phyloP scores from a whole-genome alignment of 2,329 filamentous ascomycete genomes.

The Fonsecaea erecta region DNA sequence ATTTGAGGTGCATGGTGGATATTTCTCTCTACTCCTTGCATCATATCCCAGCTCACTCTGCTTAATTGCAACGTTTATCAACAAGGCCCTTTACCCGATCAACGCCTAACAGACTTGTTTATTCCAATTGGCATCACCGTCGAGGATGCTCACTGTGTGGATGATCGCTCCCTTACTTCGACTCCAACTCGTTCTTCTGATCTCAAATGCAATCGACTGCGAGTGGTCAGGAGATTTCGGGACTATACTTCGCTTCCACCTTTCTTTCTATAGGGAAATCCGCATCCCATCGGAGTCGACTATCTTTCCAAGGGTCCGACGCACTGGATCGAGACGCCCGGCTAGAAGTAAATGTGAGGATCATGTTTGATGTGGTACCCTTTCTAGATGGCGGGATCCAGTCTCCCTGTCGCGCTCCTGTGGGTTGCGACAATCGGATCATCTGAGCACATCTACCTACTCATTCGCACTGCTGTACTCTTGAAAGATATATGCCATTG shows the following conservation, averaged over 20 bases:
- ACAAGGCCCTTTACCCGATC: neutral
- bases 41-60: neutral
- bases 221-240: neutral
- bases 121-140: neutral
- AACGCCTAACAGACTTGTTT: neutral
- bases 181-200: neutral
- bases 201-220: neutral
- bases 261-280: neutral
- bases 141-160: neutral
- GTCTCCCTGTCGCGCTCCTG: neutral
- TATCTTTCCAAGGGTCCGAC: neutral
- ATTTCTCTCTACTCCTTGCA: conserved; percentile 1
- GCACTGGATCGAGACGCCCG: neutral
- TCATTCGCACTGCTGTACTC: neutral
- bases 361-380: neutral
- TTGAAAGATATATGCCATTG: neutral
- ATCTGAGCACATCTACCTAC: neutral
- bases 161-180: neutral
- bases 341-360: neutral
- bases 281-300: neutral
- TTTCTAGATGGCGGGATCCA: neutral
- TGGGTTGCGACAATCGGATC: neutral
- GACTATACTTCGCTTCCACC: neutral
- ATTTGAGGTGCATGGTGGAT: neutral
- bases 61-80: neutral